Conservation (phyloP, 2,329 filamentous ascomycete species). For the Colletotrichum tamarilloi region DNA sequence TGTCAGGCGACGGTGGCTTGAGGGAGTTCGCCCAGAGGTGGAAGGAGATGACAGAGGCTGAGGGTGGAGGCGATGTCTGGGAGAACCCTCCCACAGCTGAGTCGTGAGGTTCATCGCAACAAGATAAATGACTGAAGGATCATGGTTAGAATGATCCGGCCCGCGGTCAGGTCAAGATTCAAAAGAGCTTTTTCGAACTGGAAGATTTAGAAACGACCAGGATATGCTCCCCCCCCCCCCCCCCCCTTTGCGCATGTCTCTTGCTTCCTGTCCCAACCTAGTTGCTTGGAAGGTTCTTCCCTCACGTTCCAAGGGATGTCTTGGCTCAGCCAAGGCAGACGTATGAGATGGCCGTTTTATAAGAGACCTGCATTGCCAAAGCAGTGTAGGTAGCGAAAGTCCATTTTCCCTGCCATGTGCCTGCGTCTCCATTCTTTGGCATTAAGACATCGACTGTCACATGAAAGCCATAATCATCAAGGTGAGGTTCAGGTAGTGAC, state of each 20-base stretch:
- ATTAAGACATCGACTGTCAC: background rate
- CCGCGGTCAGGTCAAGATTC: background rate
- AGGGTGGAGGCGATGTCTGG: constrained; percentile 52
- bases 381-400: background rate
- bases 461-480: background rate
- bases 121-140: background rate
- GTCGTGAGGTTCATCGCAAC: background rate
- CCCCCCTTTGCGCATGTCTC: background rate
- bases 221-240: background rate
- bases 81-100: constrained; percentile 37
- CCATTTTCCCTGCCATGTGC: background rate
- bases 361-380: background rate
- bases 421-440: background rate
- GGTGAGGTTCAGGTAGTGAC: background rate
- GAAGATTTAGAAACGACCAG: background rate
- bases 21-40: constrained; percentile 83
- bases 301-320: background rate
- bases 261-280: background rate
- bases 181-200: background rate
- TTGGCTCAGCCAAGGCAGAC: background rate
- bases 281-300: background rate
- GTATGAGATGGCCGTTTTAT: background rate
- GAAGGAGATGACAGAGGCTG: constrained; percentile 67
- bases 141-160: background rate
- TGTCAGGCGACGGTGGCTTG: constrained; percentile 78